A percentile compares a stretch with the other conserved stretches of the same genome.
Conservation (phyloP, 2,329 filamentous ascomycete species). For the Penicillium sp. region DNA sequence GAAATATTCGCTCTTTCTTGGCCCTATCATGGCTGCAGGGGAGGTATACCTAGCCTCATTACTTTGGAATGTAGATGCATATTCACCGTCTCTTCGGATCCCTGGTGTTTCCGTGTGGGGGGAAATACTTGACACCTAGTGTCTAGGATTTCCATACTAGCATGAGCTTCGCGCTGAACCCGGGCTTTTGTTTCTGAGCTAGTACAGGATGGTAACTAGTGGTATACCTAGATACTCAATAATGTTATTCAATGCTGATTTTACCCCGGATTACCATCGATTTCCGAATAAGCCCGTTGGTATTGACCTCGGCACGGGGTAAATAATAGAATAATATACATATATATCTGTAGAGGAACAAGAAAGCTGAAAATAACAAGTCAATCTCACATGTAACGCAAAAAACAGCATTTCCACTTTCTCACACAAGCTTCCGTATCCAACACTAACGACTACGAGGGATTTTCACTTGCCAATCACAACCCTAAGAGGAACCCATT, state of each 20-base stretch:
- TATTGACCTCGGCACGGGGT: neutral
- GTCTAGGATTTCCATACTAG: neutral
- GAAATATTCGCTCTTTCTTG: neutral
- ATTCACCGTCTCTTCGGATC: constrained; percentile 6
- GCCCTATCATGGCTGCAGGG: neutral
- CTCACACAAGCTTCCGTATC: constrained; percentile 8
- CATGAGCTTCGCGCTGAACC: constrained; percentile 1
- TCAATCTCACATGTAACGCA: constrained; percentile 1
- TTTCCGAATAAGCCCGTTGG: constrained; percentile 2
- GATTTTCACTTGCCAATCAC: constrained; percentile 11
- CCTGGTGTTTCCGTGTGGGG: neutral
- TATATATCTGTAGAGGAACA: neutral
- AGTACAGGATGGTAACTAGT: neutral
- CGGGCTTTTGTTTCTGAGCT: neutral
- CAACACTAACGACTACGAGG: constrained; percentile 6
- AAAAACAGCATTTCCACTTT: constrained; percentile 1
- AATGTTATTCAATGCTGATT: neutral
- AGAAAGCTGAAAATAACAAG: neutral
- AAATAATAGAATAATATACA: neutral
- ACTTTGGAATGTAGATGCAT: neutral
- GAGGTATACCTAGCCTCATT: neutral
- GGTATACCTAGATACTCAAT: neutral
- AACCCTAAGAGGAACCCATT: neutral
- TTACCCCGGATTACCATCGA: constrained; percentile 8
- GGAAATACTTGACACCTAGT: neutral